Evolutionary conservation across 2,329 filamentous ascomycete species (phyloP), one percentile per base, ranked within the genome.

Genomic region (Scleromitrula shiraiana): DNA sequence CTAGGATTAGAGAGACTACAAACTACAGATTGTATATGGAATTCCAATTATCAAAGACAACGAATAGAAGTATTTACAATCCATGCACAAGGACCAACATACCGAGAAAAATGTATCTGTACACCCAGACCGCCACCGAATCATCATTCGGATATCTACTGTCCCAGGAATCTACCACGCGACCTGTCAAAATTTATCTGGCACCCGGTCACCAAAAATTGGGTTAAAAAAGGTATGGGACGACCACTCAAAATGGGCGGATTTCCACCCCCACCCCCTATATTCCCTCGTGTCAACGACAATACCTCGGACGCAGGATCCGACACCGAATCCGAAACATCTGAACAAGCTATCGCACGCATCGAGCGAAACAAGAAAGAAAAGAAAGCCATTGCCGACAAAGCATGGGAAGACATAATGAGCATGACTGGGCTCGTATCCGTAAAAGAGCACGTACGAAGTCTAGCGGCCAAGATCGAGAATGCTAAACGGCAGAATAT

Each of bases 361-460:
- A 6, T 17, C 7, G 23, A 45, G 36, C 7, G 39, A 43, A 9
- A 4, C 22, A 26, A 36, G 24, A 44, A 22, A 10, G 8, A 59
- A 60, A n/a, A 65, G 27, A 37, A 72, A 36, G 62, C 64, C 9
- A 65, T 67, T 3, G 53, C 59, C 7, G 76, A 73, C 36, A 54
- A 62, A 7, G 64, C 66, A 2, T 56, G 78, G 1, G 75, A 78
- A 50, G 52, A 60, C 0, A 53, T 80, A 10, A 76, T 78, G 68
- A 57, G 59, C 1, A 73, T 79, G 70, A 70, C 74, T 37, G 76
- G 76, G 5, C 64, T 79, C 0, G 73, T 78, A 52, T 58, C 67
- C 4, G 72, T 80, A 8, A 80, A 80, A 54, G 52, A 67, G 22
- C 62, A 75, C 24, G 69, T 79, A 30, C 62, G 78, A 1, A 54